Percentiles rank a stretch among this genome's conserved stretches.
These are phyloP conservation scores for Lachnellula suecica DNA, from an alignment of 2,329 filamentous ascomycete genomes.

Conservation along the genomic window DNA sequence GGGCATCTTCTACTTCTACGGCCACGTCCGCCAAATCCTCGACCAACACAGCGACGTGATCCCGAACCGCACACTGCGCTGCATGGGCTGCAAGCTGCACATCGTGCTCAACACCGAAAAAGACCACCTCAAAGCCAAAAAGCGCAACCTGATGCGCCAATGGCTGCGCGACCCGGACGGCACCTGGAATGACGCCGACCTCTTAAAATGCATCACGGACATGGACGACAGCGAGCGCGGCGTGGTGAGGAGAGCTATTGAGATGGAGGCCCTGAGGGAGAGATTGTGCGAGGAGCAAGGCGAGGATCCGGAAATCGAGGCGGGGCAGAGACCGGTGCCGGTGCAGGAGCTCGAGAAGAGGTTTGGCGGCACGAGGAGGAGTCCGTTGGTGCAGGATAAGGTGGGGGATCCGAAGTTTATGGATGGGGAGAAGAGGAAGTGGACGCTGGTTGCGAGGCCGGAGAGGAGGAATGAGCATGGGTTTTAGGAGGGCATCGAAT, in stretches of 20 bases:
- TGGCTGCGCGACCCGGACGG: slow-evolving; percentile 13
- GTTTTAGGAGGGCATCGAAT: neutral
- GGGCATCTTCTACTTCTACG: slow-evolving; percentile 23
- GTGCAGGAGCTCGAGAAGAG: neutral
- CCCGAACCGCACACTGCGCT: slow-evolving; percentile 1
- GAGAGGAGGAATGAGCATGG: neutral
- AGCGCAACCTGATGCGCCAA: slow-evolving; percentile 18
- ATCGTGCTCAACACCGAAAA: slow-evolving; percentile 15
- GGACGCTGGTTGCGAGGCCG: neutral
- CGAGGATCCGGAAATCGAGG: slow-evolving; percentile 11
- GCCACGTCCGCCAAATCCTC: slow-evolving; percentile 1
- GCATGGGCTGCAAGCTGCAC: slow-evolving; percentile 21
- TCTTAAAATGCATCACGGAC: slow-evolving; percentile 10
- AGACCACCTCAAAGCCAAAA: slow-evolving; percentile 27
- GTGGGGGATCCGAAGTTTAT: neutral
- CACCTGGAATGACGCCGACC: slow-evolving; percentile 12
- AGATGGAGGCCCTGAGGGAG: neutral
- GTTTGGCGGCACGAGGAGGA: neutral
- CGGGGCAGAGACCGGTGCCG: slow-evolving; percentile 1
- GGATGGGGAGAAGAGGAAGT: neutral
- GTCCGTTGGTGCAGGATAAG: slow-evolving; percentile 1
- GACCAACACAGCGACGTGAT: neutral
- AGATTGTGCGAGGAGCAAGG: neutral
- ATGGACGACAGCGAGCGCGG: slow-evolving; percentile 3
- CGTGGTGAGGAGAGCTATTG: neutral